Percentiles rank a stretch among this genome's conserved stretches.
These are phyloP conservation scores for Sporothrix humicola DNA, from an alignment of 2,329 filamentous ascomycete genomes.

Conservation along the genomic window DNA sequence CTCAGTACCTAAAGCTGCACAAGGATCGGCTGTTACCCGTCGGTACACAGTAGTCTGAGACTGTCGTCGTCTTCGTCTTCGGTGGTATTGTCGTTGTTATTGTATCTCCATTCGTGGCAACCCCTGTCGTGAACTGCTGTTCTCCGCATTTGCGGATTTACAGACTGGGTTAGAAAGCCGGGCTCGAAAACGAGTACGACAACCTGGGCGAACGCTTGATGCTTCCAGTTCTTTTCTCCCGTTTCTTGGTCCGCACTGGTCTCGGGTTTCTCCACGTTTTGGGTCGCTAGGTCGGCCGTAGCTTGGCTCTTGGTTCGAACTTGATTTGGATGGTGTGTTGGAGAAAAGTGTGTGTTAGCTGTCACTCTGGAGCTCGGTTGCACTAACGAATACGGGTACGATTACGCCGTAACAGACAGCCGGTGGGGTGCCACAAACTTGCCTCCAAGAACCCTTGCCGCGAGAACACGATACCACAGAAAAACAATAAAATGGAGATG, in stretches of 20 bases:
- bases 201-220: not conserved
- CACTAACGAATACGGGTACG: constrained; percentile 24
- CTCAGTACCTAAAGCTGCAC: no score
- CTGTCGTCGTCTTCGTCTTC: no score
- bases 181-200: constrained; percentile 20
- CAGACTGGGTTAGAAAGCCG: not conserved
- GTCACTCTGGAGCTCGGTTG: not conserved
- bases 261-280: not conserved
- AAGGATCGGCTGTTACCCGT: no score
- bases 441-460: not conserved
- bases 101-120: not conserved
- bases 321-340: not conserved
- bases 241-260: not conserved
- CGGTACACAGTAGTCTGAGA: no score
- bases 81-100: no score
- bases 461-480: not conserved
- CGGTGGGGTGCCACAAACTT: not conserved
- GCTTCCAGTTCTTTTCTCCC: not conserved
- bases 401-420: not conserved
- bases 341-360: not conserved
- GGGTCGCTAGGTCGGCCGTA: no score
- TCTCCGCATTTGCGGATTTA: not conserved
- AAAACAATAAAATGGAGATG: not conserved
- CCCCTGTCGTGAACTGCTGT: not conserved
- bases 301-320: not conserved